Evolutionary conservation across 1,284 basidiomycete species (phyloP).

Genomic region (Ustilago vetiveriae): DNA sequence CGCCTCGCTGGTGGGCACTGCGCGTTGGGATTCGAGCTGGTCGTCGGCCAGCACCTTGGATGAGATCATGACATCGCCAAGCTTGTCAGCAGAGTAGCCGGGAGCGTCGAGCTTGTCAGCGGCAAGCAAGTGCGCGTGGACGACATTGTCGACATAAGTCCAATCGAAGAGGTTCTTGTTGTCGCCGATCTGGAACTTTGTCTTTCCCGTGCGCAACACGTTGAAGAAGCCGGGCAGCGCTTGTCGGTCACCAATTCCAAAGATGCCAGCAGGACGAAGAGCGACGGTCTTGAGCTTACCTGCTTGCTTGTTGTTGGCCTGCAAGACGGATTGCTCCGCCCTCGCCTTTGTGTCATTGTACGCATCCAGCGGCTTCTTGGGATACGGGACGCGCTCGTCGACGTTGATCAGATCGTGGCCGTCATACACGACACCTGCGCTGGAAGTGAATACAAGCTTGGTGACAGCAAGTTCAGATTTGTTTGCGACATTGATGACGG

Average conservation of each 20-base stretch:
- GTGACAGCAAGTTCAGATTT: conserved; percentile 72
- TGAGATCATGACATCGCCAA: conserved; percentile 37
- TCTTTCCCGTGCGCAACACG: conserved; percentile 81
- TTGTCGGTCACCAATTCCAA: conserved; percentile 94
- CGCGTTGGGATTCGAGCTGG: conserved; percentile 37
- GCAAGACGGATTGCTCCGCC: conserved; percentile 84
- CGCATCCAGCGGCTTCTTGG: conserved; percentile 81
- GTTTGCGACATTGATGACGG: conserved; percentile 81
- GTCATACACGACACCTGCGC: conserved; percentile 90
- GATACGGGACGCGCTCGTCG: conserved; percentile 86
- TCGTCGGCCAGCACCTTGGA: conserved; percentile 39
- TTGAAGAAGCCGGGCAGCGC: conserved; percentile 81
- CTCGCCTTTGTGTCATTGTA: conserved; percentile 97
- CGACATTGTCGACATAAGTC: conserved; percentile 97
- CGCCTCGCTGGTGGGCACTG: conserved; percentile 56
- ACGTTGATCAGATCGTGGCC: conserved; percentile 83
- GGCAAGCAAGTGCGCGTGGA: conserved; percentile 91
- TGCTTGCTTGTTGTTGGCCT: conserved; percentile 79
- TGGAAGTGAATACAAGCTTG: conserved; percentile 94
- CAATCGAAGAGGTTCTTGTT: conserved; percentile 96
- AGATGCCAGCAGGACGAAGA: conserved; percentile 93
- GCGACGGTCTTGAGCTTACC: conserved; percentile 84
- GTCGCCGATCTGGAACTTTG: conserved; percentile 91
- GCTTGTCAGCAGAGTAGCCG: conserved; percentile 67
- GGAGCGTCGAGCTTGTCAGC: conserved; percentile 77